These are phyloP conservation scores for Eucalyptus viminalis DNA, from an alignment of 345 rosid species.

Conservation along the genomic window DNA sequence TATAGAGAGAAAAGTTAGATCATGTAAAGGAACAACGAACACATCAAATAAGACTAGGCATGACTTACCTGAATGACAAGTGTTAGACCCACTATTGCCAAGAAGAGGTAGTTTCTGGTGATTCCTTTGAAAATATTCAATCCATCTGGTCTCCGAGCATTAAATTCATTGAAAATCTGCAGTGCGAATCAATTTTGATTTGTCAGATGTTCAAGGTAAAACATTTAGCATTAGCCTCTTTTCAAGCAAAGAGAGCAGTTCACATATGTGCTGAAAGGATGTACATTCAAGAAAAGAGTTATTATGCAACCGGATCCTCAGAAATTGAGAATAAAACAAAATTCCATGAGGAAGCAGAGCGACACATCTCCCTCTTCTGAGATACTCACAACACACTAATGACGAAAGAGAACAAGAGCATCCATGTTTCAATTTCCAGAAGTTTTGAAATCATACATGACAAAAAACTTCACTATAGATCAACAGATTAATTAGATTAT, in stretches of 20 bases:
- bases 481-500: background rate
- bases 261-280: background rate
- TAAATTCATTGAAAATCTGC: conserved; percentile 92
- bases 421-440: background rate
- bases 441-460: background rate
- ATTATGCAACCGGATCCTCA: background rate
- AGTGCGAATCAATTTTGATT: background rate
- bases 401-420: background rate
- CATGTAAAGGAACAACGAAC: background rate
- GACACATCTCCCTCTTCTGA: background rate
- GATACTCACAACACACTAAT: background rate
- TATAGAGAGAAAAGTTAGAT: background rate
- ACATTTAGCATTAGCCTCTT: background rate
- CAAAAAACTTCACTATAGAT: background rate
- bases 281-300: background rate
- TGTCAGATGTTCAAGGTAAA: background rate
- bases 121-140: conserved; percentile 74
- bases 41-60: background rate
- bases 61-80: conserved; percentile 57
- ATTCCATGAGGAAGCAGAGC: background rate
- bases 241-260: background rate
- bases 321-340: background rate
- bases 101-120: conserved; percentile 59
- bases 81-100: conserved; percentile 67
- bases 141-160: conserved; percentile 92